Conservation (phyloP, 2,329 filamentous ascomycete species). For the Ophiostoma sp. region DNA sequence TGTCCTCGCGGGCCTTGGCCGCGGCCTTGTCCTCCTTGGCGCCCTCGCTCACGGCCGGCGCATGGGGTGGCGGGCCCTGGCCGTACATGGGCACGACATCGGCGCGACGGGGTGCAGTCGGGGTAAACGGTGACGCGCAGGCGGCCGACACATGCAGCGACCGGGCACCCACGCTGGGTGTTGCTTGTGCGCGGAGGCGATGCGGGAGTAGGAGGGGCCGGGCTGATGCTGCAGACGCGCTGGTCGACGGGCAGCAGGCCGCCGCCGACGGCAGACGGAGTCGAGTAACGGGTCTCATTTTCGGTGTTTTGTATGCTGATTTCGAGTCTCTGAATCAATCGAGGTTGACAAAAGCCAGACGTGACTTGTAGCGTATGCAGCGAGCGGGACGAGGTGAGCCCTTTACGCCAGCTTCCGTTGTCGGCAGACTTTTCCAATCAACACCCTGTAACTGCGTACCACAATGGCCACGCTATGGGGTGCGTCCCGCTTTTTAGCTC, state of each 20-base stretch:
- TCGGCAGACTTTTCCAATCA: constrained; percentile 19
- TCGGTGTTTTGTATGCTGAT: background rate
- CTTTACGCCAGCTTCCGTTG: constrained; percentile 15
- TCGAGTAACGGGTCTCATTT: constrained; percentile 11
- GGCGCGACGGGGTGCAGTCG: constrained; percentile 31
- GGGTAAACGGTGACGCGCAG: background rate
- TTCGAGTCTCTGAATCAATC: background rate
- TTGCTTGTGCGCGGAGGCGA: background rate
- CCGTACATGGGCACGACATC: constrained; percentile 50
- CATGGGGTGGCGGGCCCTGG: constrained; percentile 54
- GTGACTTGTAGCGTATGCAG: background rate
- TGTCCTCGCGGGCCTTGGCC: constrained; percentile 28
- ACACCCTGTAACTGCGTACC: background rate
- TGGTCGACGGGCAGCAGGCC: background rate
- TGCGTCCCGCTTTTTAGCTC: constrained; percentile 16
- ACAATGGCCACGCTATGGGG: background rate
- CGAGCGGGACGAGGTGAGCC: background rate
- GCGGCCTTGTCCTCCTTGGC: background rate
- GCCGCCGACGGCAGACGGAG: constrained; percentile 19
- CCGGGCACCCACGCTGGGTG: background rate
- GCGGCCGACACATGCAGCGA: background rate
- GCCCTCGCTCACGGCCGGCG: constrained; percentile 39
- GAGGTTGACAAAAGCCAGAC: background rate
- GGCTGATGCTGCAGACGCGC: background rate
- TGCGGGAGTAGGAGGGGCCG: background rate